phyloP scores from a whole-genome alignment of 2,329 filamentous ascomycete species.

The Alternaria rosae region DNA sequence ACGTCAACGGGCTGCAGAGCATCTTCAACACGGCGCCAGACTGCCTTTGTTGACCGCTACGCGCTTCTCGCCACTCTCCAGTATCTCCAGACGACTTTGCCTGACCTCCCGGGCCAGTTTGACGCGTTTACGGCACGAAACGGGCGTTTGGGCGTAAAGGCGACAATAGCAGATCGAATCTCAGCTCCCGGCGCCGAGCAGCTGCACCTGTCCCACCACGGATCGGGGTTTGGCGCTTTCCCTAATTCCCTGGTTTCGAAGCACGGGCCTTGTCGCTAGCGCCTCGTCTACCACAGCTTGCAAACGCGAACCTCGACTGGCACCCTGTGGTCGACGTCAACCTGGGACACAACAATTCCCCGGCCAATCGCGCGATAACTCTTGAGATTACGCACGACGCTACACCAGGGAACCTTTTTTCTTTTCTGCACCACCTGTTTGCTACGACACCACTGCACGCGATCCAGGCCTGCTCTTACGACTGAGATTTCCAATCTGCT shows the following conservation, averaged over 20 bases:
- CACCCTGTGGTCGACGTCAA: constrained; percentile 18
- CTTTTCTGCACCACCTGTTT: neutral
- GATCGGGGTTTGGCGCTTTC: constrained; percentile 32
- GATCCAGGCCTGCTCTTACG: neutral
- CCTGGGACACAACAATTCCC: constrained; percentile 4
- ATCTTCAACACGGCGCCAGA: constrained; percentile 10
- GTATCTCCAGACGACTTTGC: neutral
- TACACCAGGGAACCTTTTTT: neutral
- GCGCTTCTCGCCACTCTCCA: constrained; percentile 6
- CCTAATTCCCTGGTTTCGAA: constrained; percentile 22
- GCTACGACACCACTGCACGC: neutral
- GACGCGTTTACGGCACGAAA: constrained; percentile 21
- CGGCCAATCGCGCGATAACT: neutral
- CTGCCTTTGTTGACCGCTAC: constrained; percentile 12
- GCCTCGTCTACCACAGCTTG: constrained; percentile 17
- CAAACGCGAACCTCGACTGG: constrained; percentile 22
- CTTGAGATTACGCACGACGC: neutral
- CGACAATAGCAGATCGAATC: constrained; percentile 35
- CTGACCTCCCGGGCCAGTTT: neutral
- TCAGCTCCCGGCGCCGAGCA: constrained; percentile 43
- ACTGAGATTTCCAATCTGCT: neutral
- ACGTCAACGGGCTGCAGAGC: constrained; percentile 40
- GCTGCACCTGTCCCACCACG: constrained; percentile 33
- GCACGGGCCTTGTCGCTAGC: constrained; percentile 27
- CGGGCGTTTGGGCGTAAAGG: constrained; percentile 19